Base-by-base conservation (phyloP, 768 basidiomycete genomes). In the Kwoniella newhampshirensis region DNA sequence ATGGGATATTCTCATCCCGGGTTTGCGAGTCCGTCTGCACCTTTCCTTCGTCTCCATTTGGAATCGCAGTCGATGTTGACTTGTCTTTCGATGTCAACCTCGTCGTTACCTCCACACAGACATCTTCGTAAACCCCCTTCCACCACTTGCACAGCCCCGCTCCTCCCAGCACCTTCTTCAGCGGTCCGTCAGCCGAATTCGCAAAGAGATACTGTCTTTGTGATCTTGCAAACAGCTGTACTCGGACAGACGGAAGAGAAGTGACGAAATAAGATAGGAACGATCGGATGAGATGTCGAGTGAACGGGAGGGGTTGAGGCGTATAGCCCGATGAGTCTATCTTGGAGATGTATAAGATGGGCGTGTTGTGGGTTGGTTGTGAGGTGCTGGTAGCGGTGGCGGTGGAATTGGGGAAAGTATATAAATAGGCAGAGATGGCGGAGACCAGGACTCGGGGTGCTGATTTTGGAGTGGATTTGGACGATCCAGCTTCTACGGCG, bases 131-230 rank as follows among this genome's bases (percentile, higher is more conserved):
- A 26, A 88, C 80, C 20, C 82, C 81, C 74, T 86, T 88, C 96
- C 96, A 99, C 96, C 96, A 99, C 36, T 81, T 84, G 71, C 91
- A 91, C 2, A 98, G 81, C 68, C 82, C 81, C 41, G 86, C 79
- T 71, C 97, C 96, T 41, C 83, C 81, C 51, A 94, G 76, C 1
- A 87, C 85, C 17, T 78, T 82, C 77, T 97, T 97, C 1, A 83
- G 83, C 2, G 77, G 51, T 62, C 80, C 84, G 18, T 88, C 85
- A 2, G 82, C 78, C 9, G 89, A 91, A 73, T 91, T 91, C 0
- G 93, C 88, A 76, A 98, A 99, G 47, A 99, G 81, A 73, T 98
- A 99, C 75, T 97, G 93, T 32, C 77, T 80, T 77, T 97, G 93
- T 2, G 89, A 85, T 17, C 91, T 82, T 7, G 94, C 94, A 72